These are phyloP conservation scores for Globisporangium paroecandrum DNA, from an alignment of 352 stramenopile genomes.

Conservation along the genomic window DNA sequence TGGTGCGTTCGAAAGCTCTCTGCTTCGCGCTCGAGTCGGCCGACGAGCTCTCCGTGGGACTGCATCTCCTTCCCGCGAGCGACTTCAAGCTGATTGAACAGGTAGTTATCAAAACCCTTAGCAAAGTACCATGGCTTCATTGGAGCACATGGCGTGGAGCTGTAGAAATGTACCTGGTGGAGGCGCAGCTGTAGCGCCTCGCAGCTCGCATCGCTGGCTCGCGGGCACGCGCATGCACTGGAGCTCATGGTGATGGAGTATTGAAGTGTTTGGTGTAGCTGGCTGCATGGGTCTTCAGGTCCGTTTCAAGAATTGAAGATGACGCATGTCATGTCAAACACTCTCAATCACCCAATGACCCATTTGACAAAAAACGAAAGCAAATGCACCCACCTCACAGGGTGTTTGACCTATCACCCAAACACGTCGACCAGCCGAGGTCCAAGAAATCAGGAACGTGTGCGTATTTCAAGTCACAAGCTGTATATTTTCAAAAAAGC, in stretches of 20 bases:
- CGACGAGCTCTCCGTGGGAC: constrained; percentile 36
- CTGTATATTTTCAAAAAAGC: background rate
- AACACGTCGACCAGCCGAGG: background rate
- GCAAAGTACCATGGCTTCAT: background rate
- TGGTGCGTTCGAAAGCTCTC: constrained; percentile 21
- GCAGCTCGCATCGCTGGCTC: constrained; percentile 4
- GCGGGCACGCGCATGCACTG: background rate
- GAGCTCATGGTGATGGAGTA: background rate
- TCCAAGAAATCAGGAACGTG: background rate
- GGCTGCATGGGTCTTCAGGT: background rate
- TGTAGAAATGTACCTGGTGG: constrained; percentile 27
- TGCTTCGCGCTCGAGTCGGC: constrained; percentile 31
- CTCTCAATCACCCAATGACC: background rate
- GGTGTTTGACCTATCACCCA: background rate
- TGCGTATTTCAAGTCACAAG: background rate
- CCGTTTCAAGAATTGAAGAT: background rate
- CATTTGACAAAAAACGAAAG: background rate
- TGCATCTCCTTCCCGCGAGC: constrained; percentile 48
- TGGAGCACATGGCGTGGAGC: background rate
- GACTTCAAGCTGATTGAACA: constrained; percentile 23
- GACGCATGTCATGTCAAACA: background rate
- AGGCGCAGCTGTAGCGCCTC: constrained; percentile 35
- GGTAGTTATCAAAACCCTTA: background rate
- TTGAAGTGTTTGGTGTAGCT: background rate
- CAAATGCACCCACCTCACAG: background rate